Conservation (phyloP, 768 basidiomycete genomes). For the Hortiboletus campestris region DNA sequence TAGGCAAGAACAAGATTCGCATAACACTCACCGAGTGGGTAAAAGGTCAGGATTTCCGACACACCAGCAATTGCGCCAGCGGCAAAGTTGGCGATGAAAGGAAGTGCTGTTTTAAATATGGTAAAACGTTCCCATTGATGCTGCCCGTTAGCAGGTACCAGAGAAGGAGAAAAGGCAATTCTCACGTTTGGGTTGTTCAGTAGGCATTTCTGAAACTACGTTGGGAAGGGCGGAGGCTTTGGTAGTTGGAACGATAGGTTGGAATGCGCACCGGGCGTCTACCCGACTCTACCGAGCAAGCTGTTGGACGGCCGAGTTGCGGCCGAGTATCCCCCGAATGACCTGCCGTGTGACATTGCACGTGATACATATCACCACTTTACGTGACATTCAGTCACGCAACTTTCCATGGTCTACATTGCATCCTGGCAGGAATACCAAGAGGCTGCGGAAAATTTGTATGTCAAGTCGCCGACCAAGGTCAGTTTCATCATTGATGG, state of each 20-base stretch:
- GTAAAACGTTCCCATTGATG: constrained; percentile 4
- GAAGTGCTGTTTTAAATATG: constrained; percentile 54
- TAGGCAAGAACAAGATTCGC: background rate
- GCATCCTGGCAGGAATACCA: constrained; percentile 87
- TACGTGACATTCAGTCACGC: constrained; percentile 19
- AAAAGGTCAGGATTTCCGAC: constrained; percentile 80
- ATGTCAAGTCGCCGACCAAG: constrained; percentile 72
- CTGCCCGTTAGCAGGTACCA: background rate
- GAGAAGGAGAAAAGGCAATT: background rate
- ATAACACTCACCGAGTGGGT: constrained; percentile 74
- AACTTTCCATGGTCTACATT: constrained; percentile 71
- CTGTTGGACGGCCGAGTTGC: too few species aligned
- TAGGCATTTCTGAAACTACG: constrained; percentile 18
- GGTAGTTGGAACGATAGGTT: background rate
- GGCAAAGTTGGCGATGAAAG: constrained; percentile 85
- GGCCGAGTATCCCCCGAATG: background rate
- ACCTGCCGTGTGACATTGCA: constrained; percentile 5
- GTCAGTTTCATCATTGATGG: constrained; percentile 41
- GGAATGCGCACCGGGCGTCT: background rate
- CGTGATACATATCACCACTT: constrained; percentile 8
- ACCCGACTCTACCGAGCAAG: background rate
- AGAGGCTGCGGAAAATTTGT: constrained; percentile 85
- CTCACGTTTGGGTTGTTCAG: constrained; percentile 35
- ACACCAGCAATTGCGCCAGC: constrained; percentile 97
- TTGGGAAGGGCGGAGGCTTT: background rate